These are phyloP conservation scores for Quercus aquifolioides DNA, from an alignment of 306 rosid genomes.

Conservation along the genomic window DNA sequence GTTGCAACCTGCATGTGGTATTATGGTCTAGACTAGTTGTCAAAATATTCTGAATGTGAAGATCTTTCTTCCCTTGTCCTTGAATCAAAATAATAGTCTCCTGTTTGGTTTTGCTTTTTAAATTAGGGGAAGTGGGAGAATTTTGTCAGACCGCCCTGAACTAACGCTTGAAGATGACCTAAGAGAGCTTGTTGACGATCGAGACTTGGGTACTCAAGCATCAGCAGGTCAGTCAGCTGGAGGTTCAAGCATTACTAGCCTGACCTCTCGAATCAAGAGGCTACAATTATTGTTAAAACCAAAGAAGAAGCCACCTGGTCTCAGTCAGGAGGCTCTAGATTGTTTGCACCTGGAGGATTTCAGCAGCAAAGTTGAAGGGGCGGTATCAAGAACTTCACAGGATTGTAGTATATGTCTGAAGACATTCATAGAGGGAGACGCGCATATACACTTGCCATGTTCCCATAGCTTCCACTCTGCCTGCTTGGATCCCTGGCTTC, in stretches of 20 bases:
- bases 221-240: conserved; percentile 19
- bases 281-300: conserved; percentile 33
- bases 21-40: background rate
- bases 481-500: too few species aligned
- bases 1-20: background rate
- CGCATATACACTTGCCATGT: too few species aligned
- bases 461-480: too few species aligned
- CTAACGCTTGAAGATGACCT: too few species aligned
- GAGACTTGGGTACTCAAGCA: conserved; percentile 32
- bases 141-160: background rate
- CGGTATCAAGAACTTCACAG: too few species aligned
- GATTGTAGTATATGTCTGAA: too few species aligned
- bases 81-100: background rate
- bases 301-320: too few species aligned
- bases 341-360: too few species aligned
- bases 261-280: conserved; percentile 48
- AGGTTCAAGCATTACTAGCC: conserved; percentile 32
- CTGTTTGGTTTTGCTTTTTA: background rate
- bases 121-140: conserved; percentile 34
- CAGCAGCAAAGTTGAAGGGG: too few species aligned
- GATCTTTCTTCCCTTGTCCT: background rate
- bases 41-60: background rate
- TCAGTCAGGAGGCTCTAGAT: too few species aligned
- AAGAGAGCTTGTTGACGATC: conserved; percentile 3
- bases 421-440: too few species aligned